phyloP scores from a whole-genome alignment of 1,284 basidiomycete genomes.

The Ceratobasidium sp. region DNA sequence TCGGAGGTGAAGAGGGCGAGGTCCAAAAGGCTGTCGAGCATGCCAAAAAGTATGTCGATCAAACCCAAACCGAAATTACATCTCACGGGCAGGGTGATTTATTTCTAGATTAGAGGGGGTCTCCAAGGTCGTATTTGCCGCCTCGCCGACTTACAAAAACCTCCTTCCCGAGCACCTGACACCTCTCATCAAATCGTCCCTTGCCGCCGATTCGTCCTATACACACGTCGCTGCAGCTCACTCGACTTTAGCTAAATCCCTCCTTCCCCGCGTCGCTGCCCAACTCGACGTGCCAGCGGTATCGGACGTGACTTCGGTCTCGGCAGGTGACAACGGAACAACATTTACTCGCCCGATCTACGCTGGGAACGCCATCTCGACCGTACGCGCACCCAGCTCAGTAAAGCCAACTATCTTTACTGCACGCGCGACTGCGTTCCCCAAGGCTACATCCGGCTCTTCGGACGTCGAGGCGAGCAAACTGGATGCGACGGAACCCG shows the following conservation, averaged over 20 bases:
- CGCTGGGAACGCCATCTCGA: slow-evolving; percentile 96
- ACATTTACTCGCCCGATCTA: slow-evolving; percentile 95
- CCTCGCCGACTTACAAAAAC: slow-evolving; percentile 59
- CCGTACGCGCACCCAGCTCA: slow-evolving; percentile 77
- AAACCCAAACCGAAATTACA: background rate
- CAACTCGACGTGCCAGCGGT: slow-evolving; percentile 84
- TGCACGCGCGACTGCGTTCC: slow-evolving; percentile 93
- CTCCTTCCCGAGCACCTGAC: slow-evolving; percentile 54
- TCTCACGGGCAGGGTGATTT: background rate
- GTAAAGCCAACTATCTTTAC: slow-evolving; percentile 93
- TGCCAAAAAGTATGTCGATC: slow-evolving; percentile 72
- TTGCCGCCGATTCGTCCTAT: slow-evolving; percentile 59
- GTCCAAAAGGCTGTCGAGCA: slow-evolving; percentile 73
- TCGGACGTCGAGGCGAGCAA: slow-evolving; percentile 58
- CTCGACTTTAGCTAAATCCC: slow-evolving; percentile 73
- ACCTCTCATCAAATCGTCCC: slow-evolving; percentile 54
- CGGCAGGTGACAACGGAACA: slow-evolving; percentile 70
- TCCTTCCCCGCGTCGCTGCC: slow-evolving; percentile 89
- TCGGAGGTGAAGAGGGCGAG: slow-evolving; percentile 71
- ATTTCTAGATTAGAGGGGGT: slow-evolving; percentile 56
- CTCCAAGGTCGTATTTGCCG: slow-evolving; percentile 53
- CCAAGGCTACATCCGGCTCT: slow-evolving; percentile 61
- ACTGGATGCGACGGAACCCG: slow-evolving; percentile 71
- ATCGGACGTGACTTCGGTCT: slow-evolving; percentile 88
- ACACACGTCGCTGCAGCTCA: slow-evolving; percentile 91